Evolutionary conservation across 805 yeast genomes (phyloP), one percentile per base, ranked within the genome.

Genomic region (Candida bentonensis): DNA sequence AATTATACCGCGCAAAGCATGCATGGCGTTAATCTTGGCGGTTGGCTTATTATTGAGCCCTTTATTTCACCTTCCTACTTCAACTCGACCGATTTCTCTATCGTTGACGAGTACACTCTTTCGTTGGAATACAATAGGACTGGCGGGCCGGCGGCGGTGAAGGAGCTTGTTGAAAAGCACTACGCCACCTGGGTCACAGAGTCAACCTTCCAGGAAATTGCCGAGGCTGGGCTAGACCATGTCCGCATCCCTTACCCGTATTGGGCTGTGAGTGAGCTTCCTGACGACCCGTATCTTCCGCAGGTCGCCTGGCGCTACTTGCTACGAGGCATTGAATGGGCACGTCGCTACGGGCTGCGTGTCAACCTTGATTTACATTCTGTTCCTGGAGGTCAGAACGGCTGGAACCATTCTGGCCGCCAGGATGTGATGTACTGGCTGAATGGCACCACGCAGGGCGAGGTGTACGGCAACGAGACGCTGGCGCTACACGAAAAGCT

Each of bases 31-130:
- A 81, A 82, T 56, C 63, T 86, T 25, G 96, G 96, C 49, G 94
- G 95, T 40, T 86, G 95, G 95, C 70, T 86, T 42, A 86, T 86
- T 1, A 64, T 86, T 39, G 96, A 86, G 63, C 86, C 95, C 2
- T 85, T 69, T 62, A 86, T 86, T 57, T 82, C 86, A 1, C 95
- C 95, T 3, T 74, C 87, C 70, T 60, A 82, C 41, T 85, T 87
- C 56, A 73, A 69, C 30, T 54, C 51, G 39, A 22, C 46, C n/a
- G 45, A 43, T 11, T 52, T 49, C 3, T 36, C 67, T 61, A 55
- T 74, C 21, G 80, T 79, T 23, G 96, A 87, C 59, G 96, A 87
- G 61, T 83, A 77, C 61, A 81, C 78, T 52, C 76, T 70, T 55
- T 65, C 77, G 23, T 52, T 72, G 49, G 42, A 54, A 2, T 66